Evolutionary conservation across 2,329 filamentous ascomycete genomes (phyloP), one percentile per base, ranked within the genome.

Genomic region (Stemphylium vesicarium): DNA sequence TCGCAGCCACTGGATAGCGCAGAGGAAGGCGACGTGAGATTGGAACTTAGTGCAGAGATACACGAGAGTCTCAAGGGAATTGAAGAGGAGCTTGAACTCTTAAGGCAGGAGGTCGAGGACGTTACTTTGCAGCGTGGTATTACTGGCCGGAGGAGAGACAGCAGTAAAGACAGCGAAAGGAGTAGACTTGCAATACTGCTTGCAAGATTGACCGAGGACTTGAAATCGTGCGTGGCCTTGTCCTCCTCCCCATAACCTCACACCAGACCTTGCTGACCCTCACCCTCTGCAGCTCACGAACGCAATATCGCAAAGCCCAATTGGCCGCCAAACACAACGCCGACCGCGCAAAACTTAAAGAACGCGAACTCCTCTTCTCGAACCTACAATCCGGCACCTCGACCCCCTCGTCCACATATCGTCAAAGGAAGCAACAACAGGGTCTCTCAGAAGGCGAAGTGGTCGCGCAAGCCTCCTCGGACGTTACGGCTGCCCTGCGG

Each of bases 401-500:
- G 41, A 69, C 63, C 49, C 67, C 59, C 32, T 70, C 62, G 59
- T 77, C 62, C 59, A 75, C 57, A 69, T 77, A 61, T 69, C 69
- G 72, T 31, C 69, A 72, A 38, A 62, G 68, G 40, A 66, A 68
- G n/a, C 68, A 74, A 31, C 71, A 73, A 22, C 80, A 84, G 59
- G 81, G 83, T 37, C 74, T 88, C 4, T 85, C 87, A 18, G 86
- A 92, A 64, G 87, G 90, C 72, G 88, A 95, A 60, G 82, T 91
- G 61, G 83, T 88, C 37, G 81, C 92, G 12, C 86, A 87, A 58
- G 90, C 94, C 0, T 91, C 90, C 29, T 87, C 84, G 63, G 91
- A 96, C 79, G 90, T 98, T 49, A 98, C 94, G 3, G 81, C 87
- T 43, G 90, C 92, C 1, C 83, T 99, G 47, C 85, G 92, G 57